Evolutionary conservation across 2,329 filamentous ascomycete genomes (phyloP), one percentile per base, ranked within the genome.

Genomic region (Pestalotiopsis sp.): DNA sequence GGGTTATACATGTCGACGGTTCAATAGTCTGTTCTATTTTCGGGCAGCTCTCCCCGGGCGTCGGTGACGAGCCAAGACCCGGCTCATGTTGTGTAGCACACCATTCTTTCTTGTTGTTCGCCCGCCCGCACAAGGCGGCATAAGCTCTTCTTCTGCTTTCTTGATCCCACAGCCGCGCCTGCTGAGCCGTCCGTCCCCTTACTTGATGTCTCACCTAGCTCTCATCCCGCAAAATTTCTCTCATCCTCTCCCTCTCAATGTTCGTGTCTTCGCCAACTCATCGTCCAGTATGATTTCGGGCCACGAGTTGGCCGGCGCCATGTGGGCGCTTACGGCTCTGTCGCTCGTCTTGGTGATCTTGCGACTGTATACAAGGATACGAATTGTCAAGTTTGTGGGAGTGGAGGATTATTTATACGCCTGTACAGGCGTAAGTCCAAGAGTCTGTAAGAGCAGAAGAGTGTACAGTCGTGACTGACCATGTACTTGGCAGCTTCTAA

Each of bases 341-440:
- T 78, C 75, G 58, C 66, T 74, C 52, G 55, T 68, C 36, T 64
- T 77, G 66, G 75, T 75, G 2, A 68, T 61, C 55, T 70, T 75
- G 39, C 66, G 75, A 38, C 59, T 76, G 17, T 77, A 77, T 61
- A 77, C 75, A 1, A 71, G 75, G 17, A 73, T 80, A 36, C 71
- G 64, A 61, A 75, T 81, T 71, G 75, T 81, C 66, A 77, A 72
- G 66, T 81, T 81, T 57, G 71, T 81, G 68, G 79, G 78, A 64
- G 70, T 73, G 49, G 79, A 81, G 68, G 79, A 81, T 68, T 73
- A 81, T 68, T 72, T 81, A 69, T 81, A 78, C 70, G 72, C 75
- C 17, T 75, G 73, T 66, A 81, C 79, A 23, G 76, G 77, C 38
- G 68, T 76, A 71, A 41, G 74, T 70, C 45, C 6, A 17, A 23